Base-by-base conservation (phyloP, 495 filamentous ascomycete genomes). In the Penicillium tannophilum region DNA sequence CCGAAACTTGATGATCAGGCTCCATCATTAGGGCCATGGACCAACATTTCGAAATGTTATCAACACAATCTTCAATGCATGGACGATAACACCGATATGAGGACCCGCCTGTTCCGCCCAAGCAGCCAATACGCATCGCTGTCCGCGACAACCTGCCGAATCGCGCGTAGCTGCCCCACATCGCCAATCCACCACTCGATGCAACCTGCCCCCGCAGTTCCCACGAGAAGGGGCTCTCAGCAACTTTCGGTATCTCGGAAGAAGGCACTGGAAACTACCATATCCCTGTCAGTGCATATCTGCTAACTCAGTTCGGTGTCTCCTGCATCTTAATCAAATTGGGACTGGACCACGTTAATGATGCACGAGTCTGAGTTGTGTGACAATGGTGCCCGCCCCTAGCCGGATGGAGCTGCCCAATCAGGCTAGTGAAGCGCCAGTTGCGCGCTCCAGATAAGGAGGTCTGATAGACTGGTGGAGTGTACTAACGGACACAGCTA, bases 371-470 rank as follows among this genome's bases (percentile, higher is more conserved):
- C n/a, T 42, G 33, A 31, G 31, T 28, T 8, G 54, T 63, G 57
- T 31, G 26, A 55, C 36, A 31, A 50, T 23, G 14, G 26, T 31
- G 26, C 47, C 12, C 49, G n/a, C 33, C 17, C 36, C 10, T 23
- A 41, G n/a, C 56, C 67, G 67, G 67, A 6, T 69, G 59, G 64
- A 69, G 67, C 64, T 69, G 60, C 67, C 67, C 51, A 54, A 42
- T 57, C 26, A 24, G 64, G 67, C 31, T 67, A 69, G 66, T 24
- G 54, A 55, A 14, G 50, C 17, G 26, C 31, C 14, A 36, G 28
- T 24, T 42, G 46, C 44, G 49, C n/a, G 28, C 24, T 28, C 6
- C 19, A 53, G 62, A 65, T 63, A 65, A 67, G 66, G 11, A 64
- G 48, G 42, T 35, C 14, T 17, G 53, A 43, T 35, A 54, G 33